A percentile compares a stretch with the other conserved stretches of the same genome.
These are phyloP conservation scores for Pleurotus djamor DNA, from an alignment of 768 basidiomycete genomes.

Conservation along the genomic window DNA sequence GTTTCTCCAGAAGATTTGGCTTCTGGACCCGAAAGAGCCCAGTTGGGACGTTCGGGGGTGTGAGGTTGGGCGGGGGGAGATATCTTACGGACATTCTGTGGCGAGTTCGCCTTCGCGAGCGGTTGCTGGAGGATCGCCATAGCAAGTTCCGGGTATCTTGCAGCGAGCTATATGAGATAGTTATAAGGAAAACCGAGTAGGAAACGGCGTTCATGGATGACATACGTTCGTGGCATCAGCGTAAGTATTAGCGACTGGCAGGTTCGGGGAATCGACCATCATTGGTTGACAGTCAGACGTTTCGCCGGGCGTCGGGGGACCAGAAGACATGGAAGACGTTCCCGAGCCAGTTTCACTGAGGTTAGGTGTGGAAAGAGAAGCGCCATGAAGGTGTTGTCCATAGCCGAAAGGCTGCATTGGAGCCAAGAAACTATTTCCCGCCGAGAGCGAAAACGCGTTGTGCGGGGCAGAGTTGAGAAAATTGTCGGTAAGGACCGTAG, in stretches of 20 bases:
- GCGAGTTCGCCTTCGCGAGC: conserved; percentile 15
- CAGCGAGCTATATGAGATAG: conserved; percentile 24
- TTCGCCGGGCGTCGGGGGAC: not conserved
- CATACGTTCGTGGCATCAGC: conserved; percentile 38
- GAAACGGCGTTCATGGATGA: not conserved
- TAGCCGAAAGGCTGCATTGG: not conserved
- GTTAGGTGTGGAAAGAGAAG: not conserved
- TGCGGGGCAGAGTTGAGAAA: not conserved
- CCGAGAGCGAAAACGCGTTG: not conserved
- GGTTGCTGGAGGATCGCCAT: conserved; percentile 27
- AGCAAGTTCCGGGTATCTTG: conserved; percentile 28
- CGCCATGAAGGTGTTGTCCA: not conserved
- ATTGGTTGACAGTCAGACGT: not conserved
- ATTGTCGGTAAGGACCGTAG: not conserved
- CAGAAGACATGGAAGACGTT: not conserved
- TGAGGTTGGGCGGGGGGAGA: conserved; percentile 13
- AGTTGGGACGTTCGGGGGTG: conserved; percentile 28
- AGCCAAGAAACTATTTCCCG: not conserved
- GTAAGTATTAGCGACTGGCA: conserved; percentile 27
- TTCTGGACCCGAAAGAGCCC: conserved; percentile 26
- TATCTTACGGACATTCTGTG: conserved; percentile 7
- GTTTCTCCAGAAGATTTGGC: not conserved
- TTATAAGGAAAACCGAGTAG: not conserved
- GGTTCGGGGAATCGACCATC: conserved; percentile 7
- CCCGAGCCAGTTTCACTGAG: not conserved